Percentiles rank a stretch among this genome's conserved stretches.
These are phyloP conservation scores for Cryptococcus sp. DNA, from an alignment of 1,284 basidiomycete species.

Conservation along the genomic window DNA sequence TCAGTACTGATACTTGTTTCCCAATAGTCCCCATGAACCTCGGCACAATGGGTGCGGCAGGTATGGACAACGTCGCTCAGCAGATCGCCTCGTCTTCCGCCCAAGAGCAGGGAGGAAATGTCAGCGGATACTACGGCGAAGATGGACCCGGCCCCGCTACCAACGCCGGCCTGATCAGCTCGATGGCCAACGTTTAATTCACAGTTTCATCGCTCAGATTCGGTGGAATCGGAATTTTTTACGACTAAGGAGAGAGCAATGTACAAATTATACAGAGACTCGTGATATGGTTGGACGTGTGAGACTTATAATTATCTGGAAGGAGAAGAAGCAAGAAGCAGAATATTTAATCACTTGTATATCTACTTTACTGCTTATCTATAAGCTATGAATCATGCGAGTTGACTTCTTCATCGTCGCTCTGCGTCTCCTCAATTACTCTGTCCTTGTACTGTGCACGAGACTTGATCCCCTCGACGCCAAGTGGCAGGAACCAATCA, in stretches of 20 bases:
- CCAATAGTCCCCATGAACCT: conserved; percentile 51
- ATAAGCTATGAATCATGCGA: no score
- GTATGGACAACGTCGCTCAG: conserved; percentile 32
- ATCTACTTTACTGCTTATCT: no score
- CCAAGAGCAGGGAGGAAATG: conserved; percentile 10
- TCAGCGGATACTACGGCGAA: conserved; percentile 4
- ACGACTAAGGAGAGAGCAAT: not conserved
- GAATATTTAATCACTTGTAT: no score
- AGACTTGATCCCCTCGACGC: no score
- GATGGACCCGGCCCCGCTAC: conserved; percentile 23
- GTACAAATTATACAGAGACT: not conserved
- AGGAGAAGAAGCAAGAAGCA: no score
- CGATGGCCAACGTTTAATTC: conserved; percentile 34
- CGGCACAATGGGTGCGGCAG: conserved; percentile 46
- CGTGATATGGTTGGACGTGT: no score
- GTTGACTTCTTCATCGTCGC: no score
- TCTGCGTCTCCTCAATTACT: no score
- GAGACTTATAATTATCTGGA: no score
- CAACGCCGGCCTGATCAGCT: conserved; percentile 42
- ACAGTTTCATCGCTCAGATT: no score
- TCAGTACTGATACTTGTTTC: not conserved
- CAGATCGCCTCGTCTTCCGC: conserved; percentile 43
- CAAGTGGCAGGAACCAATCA: no score
- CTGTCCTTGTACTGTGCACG: no score
- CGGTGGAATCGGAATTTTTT: not conserved